Percentiles rank a stretch among this genome's conserved stretches.
These are phyloP conservation scores for Phytopythium vexans DNA, from an alignment of 352 stramenopile genomes.

Conservation along the genomic window DNA sequence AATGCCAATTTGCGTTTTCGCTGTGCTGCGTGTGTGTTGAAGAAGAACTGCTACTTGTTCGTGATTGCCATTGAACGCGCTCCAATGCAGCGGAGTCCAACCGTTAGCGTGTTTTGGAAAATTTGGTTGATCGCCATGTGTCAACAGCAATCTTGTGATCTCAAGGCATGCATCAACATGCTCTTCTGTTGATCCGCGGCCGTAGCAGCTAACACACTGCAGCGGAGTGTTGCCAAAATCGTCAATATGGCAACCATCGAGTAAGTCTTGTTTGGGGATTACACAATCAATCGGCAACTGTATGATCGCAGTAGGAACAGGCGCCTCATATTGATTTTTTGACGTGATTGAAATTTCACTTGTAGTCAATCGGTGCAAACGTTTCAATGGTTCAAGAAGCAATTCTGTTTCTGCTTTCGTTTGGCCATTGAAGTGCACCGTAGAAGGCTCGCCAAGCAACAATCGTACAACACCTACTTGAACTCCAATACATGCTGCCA, in stretches of 20 bases:
- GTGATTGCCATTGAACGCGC: constrained; percentile 75
- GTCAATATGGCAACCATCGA: constrained; percentile 54
- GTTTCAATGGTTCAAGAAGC: too few relatives aligned
- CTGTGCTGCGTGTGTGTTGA: constrained; percentile 21
- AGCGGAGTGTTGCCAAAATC: constrained; percentile 81
- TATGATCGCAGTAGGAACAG: constrained; percentile 45
- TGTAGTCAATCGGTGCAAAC: too few relatives aligned
- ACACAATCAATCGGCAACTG: constrained; percentile 36
- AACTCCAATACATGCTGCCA: too few relatives aligned
- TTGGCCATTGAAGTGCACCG: too few relatives aligned
- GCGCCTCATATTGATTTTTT: constrained; percentile 34
- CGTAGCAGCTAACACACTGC: constrained; percentile 77
- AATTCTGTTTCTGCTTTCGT: too few relatives aligned
- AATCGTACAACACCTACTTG: too few relatives aligned
- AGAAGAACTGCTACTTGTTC: constrained; percentile 59
- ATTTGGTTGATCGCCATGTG: constrained; percentile 69
- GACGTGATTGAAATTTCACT: constrained; percentile 40
- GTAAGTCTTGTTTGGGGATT: constrained; percentile 41
- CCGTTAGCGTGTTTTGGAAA: constrained; percentile 59
- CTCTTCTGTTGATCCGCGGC: constrained; percentile 48
- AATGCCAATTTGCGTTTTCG: constrained; percentile 45
- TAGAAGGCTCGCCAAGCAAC: too few relatives aligned
- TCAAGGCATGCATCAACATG: constrained; percentile 66
- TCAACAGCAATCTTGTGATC: constrained; percentile 53
- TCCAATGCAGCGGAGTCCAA: constrained; percentile 76